phyloP scores from a whole-genome alignment of 768 basidiomycete species.

The Rhizopogon rudus region DNA sequence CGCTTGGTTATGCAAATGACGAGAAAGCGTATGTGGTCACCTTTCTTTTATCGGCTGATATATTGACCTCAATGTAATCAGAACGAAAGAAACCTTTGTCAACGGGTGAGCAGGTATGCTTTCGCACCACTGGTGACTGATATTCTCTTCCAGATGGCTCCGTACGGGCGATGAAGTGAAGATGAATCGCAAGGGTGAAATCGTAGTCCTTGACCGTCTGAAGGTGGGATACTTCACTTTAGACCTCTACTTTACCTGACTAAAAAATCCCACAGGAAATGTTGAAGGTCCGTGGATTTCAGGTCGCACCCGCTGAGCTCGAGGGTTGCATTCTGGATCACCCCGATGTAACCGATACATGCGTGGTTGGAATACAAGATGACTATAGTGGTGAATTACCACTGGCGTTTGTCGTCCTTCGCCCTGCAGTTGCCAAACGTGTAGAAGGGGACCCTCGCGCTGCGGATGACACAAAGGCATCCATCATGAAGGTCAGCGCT shows the following conservation, averaged over 20 bases:
- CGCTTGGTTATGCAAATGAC: constrained; percentile 55
- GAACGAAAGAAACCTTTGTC: constrained; percentile 60
- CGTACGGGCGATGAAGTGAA: constrained; percentile 68
- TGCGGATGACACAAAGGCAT: constrained; percentile 29
- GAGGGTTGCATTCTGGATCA: constrained; percentile 62
- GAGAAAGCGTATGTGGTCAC: constrained; percentile 46
- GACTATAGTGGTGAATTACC: constrained; percentile 77
- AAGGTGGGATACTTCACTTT: constrained; percentile 41
- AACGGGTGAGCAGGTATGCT: constrained; percentile 29
- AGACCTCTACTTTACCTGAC: not conserved
- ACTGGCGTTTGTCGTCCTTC: constrained; percentile 61
- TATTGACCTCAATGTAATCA: constrained; percentile 21
- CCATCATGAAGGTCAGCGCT: constrained; percentile 49
- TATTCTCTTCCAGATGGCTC: constrained; percentile 45
- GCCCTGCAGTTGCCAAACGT: constrained; percentile 32
- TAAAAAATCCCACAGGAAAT: constrained; percentile 46
- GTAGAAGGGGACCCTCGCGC: constrained; percentile 26
- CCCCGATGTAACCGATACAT: constrained; percentile 54
- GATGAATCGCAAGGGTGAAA: constrained; percentile 54
- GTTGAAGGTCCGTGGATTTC: constrained; percentile 55
- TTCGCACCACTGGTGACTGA: not conserved
- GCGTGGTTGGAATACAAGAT: constrained; percentile 64
- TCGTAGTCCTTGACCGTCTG: constrained; percentile 69
- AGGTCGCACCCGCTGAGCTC: constrained; percentile 64
- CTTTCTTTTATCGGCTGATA: not conserved